phyloP scores from a whole-genome alignment of 2,329 filamentous ascomycete genomes.

The Aspergillus amoenus region DNA sequence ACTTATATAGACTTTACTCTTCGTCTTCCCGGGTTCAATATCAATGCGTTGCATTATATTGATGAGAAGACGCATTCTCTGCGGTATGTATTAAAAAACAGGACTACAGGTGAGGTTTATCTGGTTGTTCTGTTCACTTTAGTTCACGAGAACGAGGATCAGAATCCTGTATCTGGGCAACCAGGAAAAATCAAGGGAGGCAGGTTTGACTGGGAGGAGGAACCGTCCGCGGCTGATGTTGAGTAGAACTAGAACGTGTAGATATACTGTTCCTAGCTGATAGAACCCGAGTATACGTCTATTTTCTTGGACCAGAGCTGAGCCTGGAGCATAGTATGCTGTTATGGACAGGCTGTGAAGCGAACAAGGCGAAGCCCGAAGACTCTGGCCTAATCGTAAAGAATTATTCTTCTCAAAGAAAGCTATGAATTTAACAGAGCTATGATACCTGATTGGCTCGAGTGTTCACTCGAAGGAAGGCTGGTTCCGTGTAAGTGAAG shows the following conservation, averaged over 20 bases:
- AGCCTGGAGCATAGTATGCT: too few species aligned
- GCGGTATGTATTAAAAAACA: conserved; percentile 90
- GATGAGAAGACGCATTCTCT: conserved; percentile 73
- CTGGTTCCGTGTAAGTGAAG: too few species aligned
- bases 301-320: too few species aligned
- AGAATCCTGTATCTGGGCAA: conserved; percentile 1
- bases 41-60: conserved; percentile 41
- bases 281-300: too few species aligned
- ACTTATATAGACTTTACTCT: conserved; percentile 36
- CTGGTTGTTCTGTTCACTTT: conserved; percentile 80
- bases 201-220: conserved; percentile 26
- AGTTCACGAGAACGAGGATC: conserved; percentile 45
- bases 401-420: too few species aligned
- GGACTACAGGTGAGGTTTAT: conserved; percentile 69
- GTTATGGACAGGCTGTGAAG: too few species aligned
- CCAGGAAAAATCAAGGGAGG: conserved; percentile 15
- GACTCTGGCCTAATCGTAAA: too few species aligned
- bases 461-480: too few species aligned
- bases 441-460: too few species aligned
- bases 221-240: conserved; percentile 20
- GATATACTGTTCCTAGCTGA: not conserved
- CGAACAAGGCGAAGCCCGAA: too few species aligned
- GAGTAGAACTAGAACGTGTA: conserved; percentile 15
- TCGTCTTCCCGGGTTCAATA: conserved; percentile 36
- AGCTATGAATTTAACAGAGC: too few species aligned